Conservation (phyloP, 768 basidiomycete species). For the Pulveroboletus ravenelii region DNA sequence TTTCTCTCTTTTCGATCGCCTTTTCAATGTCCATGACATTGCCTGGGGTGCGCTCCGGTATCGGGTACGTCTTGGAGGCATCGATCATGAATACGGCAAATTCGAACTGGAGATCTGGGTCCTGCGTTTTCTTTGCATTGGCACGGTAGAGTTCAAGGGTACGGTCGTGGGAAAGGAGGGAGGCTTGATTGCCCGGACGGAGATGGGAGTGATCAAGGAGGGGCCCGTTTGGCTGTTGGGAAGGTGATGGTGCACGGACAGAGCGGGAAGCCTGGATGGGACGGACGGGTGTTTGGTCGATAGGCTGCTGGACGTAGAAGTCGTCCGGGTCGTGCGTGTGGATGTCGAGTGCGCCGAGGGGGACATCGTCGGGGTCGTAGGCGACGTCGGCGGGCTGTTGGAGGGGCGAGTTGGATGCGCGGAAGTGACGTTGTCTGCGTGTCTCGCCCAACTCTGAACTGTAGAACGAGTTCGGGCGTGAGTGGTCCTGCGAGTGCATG, state of each 20-base stretch:
- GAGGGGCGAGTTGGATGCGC: slow-evolving; percentile 20
- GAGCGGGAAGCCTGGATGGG: slow-evolving; percentile 49
- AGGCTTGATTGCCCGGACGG: slow-evolving; percentile 86
- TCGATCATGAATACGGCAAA: slow-evolving; percentile 99
- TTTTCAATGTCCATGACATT: slow-evolving; percentile 80
- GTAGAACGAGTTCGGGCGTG: slow-evolving; percentile 35
- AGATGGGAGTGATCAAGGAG: slow-evolving; percentile 91
- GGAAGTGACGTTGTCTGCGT: slow-evolving; percentile 5
- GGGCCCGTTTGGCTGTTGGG: slow-evolving; percentile 45
- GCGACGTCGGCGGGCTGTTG: slow-evolving; percentile 30
- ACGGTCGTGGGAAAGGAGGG: slow-evolving; percentile 90
- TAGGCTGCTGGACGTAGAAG: slow-evolving; percentile 26
- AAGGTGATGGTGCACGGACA: slow-evolving; percentile 62
- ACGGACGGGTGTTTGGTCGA: slow-evolving; percentile 26
- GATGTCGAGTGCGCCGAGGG: slow-evolving; percentile 26
- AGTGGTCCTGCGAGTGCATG: slow-evolving; percentile 33
- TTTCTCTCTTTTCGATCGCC: slow-evolving; percentile 78
- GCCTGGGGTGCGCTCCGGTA: slow-evolving; percentile 62
- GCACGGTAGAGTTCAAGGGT: slow-evolving; percentile 96
- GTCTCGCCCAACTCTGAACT: slow-evolving; percentile 20
- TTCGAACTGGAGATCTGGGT: slow-evolving; percentile 96
- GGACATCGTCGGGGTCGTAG: slow-evolving; percentile 40
- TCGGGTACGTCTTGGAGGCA: slow-evolving; percentile 84
- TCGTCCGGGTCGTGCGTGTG: slow-evolving; percentile 41
- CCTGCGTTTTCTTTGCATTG: slow-evolving; percentile 98